Conservation (phyloP, 805 yeast species). For the Candida sakaeoensis region DNA sequence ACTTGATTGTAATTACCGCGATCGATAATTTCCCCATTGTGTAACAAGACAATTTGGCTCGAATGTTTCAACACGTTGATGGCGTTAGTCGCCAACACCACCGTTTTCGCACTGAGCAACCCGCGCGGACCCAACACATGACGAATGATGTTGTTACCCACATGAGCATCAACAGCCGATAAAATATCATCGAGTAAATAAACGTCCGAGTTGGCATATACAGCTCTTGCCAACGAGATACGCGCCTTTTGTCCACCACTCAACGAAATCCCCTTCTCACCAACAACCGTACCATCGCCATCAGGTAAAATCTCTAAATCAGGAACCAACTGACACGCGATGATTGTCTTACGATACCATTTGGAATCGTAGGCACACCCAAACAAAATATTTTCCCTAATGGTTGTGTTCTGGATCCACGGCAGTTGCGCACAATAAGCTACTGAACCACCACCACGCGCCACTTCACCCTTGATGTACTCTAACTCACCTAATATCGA, state of each 20-base stretch:
- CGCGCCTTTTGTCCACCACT: slow-evolving; percentile 45
- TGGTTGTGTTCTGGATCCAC: slow-evolving; percentile 38
- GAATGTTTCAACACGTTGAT: slow-evolving; percentile 32
- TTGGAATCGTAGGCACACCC: slow-evolving; percentile 29
- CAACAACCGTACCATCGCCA: slow-evolving; percentile 37
- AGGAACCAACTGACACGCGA: slow-evolving; percentile 33
- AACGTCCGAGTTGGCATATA: slow-evolving; percentile 35
- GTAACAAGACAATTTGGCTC: slow-evolving; percentile 27
- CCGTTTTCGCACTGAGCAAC: slow-evolving; percentile 28
- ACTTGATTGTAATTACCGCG: slow-evolving; percentile 47
- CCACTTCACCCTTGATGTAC: slow-evolving; percentile 13
- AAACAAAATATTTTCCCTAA: slow-evolving; percentile 35
- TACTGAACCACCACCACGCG: slow-evolving; percentile 29
- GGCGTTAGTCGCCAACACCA: slow-evolving; percentile 37
- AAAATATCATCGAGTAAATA: slow-evolving; percentile 37
- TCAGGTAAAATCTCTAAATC: slow-evolving; percentile 35
- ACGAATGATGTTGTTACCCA: slow-evolving; percentile 31
- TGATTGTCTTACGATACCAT: slow-evolving; percentile 28
- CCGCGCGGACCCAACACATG: slow-evolving; percentile 31
- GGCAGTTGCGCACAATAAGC: slow-evolving; percentile 40
- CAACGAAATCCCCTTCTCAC: slow-evolving; percentile 40
- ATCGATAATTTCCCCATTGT: slow-evolving; percentile 26
- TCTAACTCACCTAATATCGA: slow-evolving; percentile 31
- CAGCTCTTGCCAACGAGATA: slow-evolving; percentile 38
- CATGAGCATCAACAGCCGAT: slow-evolving; percentile 42